A percentile compares a stretch with the other conserved stretches of the same genome.
Conservation (phyloP, 768 basidiomycete genomes). For the Fomitopsis pulvina region DNA sequence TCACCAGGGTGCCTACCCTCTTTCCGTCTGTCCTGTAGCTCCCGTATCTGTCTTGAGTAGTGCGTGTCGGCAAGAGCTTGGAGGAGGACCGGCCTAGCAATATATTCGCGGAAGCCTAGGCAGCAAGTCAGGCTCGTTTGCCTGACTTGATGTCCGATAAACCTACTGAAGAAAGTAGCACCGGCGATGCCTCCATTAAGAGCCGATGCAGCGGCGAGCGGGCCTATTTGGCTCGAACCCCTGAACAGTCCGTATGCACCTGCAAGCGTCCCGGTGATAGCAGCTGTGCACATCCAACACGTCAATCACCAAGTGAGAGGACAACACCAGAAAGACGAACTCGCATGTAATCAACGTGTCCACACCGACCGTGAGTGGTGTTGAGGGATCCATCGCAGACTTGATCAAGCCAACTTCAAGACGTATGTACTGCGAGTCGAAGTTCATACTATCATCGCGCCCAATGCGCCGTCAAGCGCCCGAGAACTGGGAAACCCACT, state of each 20-base stretch:
- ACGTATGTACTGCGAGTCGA: too few species aligned
- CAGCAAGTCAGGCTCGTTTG: background rate
- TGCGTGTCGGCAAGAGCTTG: slow-evolving; percentile 38
- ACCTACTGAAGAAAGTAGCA: slow-evolving; percentile 73
- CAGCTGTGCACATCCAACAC: too few species aligned
- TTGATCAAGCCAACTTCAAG: background rate
- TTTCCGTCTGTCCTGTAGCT: slow-evolving; percentile 19
- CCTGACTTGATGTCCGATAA: background rate
- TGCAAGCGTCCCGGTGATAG: slow-evolving; percentile 41
- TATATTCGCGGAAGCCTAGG: slow-evolving; percentile 69
- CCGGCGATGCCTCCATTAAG: slow-evolving; percentile 69
- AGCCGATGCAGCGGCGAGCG: slow-evolving; percentile 53
- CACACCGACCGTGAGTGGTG: slow-evolving; percentile 39
- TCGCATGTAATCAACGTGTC: slow-evolving; percentile 70
- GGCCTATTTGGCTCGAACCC: slow-evolving; percentile 38
- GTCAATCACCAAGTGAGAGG: too few species aligned
- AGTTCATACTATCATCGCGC: too few species aligned
- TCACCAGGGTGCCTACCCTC: slow-evolving; percentile 3
- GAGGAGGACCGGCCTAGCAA: slow-evolving; percentile 58
- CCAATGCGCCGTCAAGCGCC: too few species aligned
- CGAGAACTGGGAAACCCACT: too few species aligned
- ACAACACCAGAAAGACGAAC: too few species aligned
- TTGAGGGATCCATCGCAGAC: slow-evolving; percentile 22
- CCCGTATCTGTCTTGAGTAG: slow-evolving; percentile 37
- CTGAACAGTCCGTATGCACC: slow-evolving; percentile 41